Conservation (phyloP, 371 early-diverging fungal species). For the Mucor plumbeus region DNA sequence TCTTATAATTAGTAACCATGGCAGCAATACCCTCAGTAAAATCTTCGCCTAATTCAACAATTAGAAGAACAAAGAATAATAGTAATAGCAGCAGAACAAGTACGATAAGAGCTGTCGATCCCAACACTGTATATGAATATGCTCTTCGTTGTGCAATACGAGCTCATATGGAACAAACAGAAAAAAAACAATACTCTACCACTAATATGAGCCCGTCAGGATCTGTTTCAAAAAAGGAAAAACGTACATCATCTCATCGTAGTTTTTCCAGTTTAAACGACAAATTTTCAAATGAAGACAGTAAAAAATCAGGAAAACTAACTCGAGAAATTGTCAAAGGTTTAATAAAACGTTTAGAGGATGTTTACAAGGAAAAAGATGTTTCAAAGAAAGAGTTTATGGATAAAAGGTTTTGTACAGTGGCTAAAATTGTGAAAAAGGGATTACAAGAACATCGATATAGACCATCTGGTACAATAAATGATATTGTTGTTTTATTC, state of each 20-base stretch:
- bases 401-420: constrained; percentile 35
- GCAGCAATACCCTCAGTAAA: background rate
- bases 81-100: constrained; percentile 16
- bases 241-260: constrained; percentile 12
- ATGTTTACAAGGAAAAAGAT: constrained; percentile 36
- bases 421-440: constrained; percentile 29
- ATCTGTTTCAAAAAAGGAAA: constrained; percentile 20
- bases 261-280: constrained; percentile 38
- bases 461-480: constrained; percentile 41
- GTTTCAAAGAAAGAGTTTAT: constrained; percentile 32
- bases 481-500: constrained; percentile 44
- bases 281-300: constrained; percentile 34
- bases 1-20: background rate
- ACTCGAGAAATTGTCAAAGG: constrained; percentile 45
- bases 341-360: constrained; percentile 39
- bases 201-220: constrained; percentile 24
- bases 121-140: constrained; percentile 33
- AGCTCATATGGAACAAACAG: constrained; percentile 33
- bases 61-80: constrained; percentile 14
- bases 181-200: constrained; percentile 14
- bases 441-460: constrained; percentile 39
- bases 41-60: constrained; percentile 2
- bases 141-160: constrained; percentile 39
- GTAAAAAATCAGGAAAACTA: constrained; percentile 43
- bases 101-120: constrained; percentile 3